phyloP scores from a whole-genome alignment of 176 grass and related monocot species.

The Lolium perenne region DNA sequence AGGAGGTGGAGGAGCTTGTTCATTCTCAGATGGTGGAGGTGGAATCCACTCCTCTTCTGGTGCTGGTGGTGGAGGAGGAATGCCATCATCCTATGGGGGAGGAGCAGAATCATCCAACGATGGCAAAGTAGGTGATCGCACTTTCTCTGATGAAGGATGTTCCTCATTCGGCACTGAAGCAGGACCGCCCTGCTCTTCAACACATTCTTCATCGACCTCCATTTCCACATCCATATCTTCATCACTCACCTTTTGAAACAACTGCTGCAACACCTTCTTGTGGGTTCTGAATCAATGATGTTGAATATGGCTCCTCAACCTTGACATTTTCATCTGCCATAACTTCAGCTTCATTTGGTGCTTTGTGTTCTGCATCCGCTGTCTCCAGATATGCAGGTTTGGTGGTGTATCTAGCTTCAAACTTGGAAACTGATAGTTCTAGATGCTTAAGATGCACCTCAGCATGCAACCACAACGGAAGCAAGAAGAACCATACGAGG shows the following conservation, averaged over 20 bases:
- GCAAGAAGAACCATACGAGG: slow-evolving; percentile 84
- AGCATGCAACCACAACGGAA: slow-evolving; percentile 93
- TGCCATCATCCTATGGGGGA: slow-evolving; percentile 55
- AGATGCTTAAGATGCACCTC: slow-evolving; percentile 79
- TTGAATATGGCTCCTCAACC: slow-evolving; percentile 32
- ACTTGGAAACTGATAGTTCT: slow-evolving; percentile 64
- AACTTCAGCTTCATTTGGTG: slow-evolving; percentile 46
- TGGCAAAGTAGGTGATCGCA: slow-evolving; percentile 31
- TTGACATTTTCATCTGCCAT: slow-evolving; percentile 48
- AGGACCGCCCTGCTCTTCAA: slow-evolving; percentile 42
- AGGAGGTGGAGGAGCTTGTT: slow-evolving; percentile 65
- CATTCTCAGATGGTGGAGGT: slow-evolving; percentile 83
- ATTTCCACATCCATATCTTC: slow-evolving; percentile 99
- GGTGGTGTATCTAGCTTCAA: slow-evolving; percentile 58
- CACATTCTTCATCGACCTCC: slow-evolving; percentile 88
- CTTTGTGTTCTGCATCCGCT: slow-evolving; percentile 40
- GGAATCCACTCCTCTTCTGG: slow-evolving; percentile 87
- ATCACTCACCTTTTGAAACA: slow-evolving; percentile 49
- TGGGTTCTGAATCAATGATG: slow-evolving; percentile 37
- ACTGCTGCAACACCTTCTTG: slow-evolving; percentile 26
- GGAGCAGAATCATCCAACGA: slow-evolving; percentile 35
- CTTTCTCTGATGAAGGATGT: slow-evolving; percentile 37
- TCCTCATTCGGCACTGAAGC: slow-evolving; percentile 37
- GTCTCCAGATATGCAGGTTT: slow-evolving; percentile 37
- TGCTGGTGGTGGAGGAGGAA: slow-evolving; percentile 76